A percentile compares a stretch with the other conserved stretches of the same genome.
phyloP scores from a whole-genome alignment of 176 grass and related monocot species.

The Triticum urartu region DNA sequence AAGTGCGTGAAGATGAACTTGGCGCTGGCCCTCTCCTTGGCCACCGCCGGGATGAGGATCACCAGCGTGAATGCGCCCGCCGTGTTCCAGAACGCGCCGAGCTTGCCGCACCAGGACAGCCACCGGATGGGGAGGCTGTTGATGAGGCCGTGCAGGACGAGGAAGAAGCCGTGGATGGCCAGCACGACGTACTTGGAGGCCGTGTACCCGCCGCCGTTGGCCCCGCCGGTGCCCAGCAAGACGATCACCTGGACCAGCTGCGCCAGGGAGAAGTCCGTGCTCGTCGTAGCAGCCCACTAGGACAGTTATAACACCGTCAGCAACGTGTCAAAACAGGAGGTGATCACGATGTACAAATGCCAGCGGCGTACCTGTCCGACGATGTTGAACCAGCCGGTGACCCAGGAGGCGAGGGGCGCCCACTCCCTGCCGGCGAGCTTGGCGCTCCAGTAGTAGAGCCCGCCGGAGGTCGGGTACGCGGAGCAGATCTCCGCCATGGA shows the following conservation, averaged over 20 bases:
- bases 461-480: conserved; percentile 68
- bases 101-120: conserved; percentile 50
- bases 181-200: conserved; percentile 74
- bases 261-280: conserved; percentile 63
- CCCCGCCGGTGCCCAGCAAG: conserved; percentile 63
- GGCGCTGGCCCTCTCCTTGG: conserved; percentile 42
- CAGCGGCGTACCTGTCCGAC: conserved; percentile 40
- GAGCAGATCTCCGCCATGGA: conserved; percentile 96
- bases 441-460: conserved; percentile 90
- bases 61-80: conserved; percentile 38
- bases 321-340: background rate
- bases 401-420: conserved; percentile 70
- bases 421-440: conserved; percentile 68
- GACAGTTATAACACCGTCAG: background rate
- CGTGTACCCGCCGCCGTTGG: conserved; percentile 59
- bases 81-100: conserved; percentile 65
- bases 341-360: background rate
- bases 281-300: conserved; percentile 67
- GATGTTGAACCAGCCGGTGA: conserved; percentile 78
- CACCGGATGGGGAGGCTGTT: conserved; percentile 67
- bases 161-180: conserved; percentile 46
- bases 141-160: conserved; percentile 62
- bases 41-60: conserved; percentile 48
- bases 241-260: conserved; percentile 78
- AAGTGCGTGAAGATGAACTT: conserved; percentile 71